Base-by-base conservation (phyloP, 768 basidiomycete genomes). In the Leccinum sublutescens region DNA sequence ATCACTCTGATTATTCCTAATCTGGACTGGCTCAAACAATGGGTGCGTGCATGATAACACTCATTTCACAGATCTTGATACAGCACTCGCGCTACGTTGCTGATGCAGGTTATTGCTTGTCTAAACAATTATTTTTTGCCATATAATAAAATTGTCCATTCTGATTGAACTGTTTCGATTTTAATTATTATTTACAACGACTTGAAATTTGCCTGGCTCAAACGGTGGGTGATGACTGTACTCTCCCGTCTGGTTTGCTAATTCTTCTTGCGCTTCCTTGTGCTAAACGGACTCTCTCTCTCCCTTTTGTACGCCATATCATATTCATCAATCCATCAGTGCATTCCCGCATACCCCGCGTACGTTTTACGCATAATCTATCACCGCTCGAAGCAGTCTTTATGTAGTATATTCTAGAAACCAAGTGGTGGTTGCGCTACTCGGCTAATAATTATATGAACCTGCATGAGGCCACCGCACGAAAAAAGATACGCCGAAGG, bases 401-500 rank as follows among this genome's bases (percentile, higher is more conserved):
- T 52, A 38, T 51, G 59, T 40, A 56, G 25, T 52, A 34, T 52
- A 50, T 36, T 49, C 23, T 17, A 29, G 7, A 55, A 49, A 57
- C 25, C 43, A 52, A 23, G 21, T 23, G 34, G 34, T 33, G 33
- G 33, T 33, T 34, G 34, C 14, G 34, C 14, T 36, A 36, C 34
- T 36, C 14, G 34, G 34, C 14, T 33, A 33, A 33, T 36, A 40
- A 40, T 40, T 40, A 40, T 40, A n/a, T 40, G 15, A 15, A 38
- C 36, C 7, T 36, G 14, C 36, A 36, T 36, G 36, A 15, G 36
- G 36, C 6, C 36, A 36, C 36, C 15, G 38, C 40, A n/a, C 40
- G n/a, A 64, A 55, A 55, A 33, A 51, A 33, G 1, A 36, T 72
- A 73, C 72, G 65, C 83, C 79, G 79, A 84, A 85, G 79, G 85